These are phyloP conservation scores for Pyrenochaeta sp. DNA, from an alignment of 2,329 filamentous ascomycete genomes.

Conservation along the genomic window DNA sequence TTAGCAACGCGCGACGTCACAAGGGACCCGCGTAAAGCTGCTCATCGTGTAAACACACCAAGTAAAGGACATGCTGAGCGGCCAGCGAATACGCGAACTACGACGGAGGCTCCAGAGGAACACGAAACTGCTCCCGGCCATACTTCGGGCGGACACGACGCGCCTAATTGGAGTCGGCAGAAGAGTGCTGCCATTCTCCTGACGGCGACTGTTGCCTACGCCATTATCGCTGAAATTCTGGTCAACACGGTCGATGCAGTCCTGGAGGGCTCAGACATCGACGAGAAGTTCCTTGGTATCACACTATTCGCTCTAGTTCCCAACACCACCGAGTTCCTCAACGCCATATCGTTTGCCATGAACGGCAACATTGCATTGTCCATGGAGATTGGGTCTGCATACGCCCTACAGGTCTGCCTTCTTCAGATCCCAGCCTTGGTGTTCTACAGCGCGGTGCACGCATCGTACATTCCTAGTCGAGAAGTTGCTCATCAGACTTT, in stretches of 20 bases:
- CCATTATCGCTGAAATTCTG: slow-evolving; percentile 95
- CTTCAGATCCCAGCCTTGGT: slow-evolving; percentile 94
- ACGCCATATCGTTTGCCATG: slow-evolving; percentile 99
- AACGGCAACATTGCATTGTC: slow-evolving; percentile 98
- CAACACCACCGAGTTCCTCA: slow-evolving; percentile 98
- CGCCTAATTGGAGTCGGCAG: slow-evolving; percentile 94
- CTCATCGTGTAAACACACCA: slow-evolving; percentile 50
- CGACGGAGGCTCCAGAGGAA: slow-evolving; percentile 59
- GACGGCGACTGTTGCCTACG: slow-evolving; percentile 88
- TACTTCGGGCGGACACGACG: slow-evolving; percentile 77
- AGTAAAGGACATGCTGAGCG: slow-evolving; percentile 50
- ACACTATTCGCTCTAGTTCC: slow-evolving; percentile 96
- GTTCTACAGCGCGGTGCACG: slow-evolving; percentile 83
- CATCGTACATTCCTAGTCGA: slow-evolving; percentile 62
- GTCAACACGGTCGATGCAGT: slow-evolving; percentile 99
- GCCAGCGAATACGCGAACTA: slow-evolving; percentile 49
- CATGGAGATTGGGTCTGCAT: slow-evolving; percentile 98
- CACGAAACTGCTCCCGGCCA: slow-evolving; percentile 54
- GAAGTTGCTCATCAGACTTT: slow-evolving; percentile 72
- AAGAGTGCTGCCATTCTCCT: slow-evolving; percentile 93
- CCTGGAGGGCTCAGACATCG: slow-evolving; percentile 85
- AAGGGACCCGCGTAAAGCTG: slow-evolving; percentile 61
- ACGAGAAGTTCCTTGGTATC: slow-evolving; percentile 97
- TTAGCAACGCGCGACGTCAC: slow-evolving; percentile 82
- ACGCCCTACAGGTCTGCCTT: slow-evolving; percentile 93